These are phyloP conservation scores for Quercus dentata DNA, from an alignment of 306 rosid genomes.

Conservation along the genomic window DNA sequence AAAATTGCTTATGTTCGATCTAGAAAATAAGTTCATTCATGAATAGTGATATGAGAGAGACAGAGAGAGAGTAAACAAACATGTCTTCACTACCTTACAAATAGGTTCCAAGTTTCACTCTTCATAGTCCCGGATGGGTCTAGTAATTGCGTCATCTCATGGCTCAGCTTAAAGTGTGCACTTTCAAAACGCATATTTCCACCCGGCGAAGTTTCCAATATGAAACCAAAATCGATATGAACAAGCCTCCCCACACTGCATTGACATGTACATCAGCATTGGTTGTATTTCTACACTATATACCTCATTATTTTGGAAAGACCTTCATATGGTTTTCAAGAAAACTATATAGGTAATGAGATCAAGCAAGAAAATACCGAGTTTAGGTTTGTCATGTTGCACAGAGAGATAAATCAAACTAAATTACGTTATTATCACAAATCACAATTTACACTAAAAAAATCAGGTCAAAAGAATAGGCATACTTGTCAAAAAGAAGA, in stretches of 20 bases:
- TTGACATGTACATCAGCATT: slow-evolving; percentile 24
- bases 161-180: slow-evolving; percentile 98
- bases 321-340: not conserved
- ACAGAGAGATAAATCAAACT: slow-evolving; percentile 9
- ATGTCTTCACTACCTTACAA: slow-evolving; percentile 60
- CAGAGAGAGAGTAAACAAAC: not conserved
- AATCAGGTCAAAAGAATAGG: slow-evolving; percentile 8
- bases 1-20: slow-evolving; percentile 14
- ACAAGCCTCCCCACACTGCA: slow-evolving; percentile 93
- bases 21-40: not conserved
- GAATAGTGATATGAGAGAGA: not conserved
- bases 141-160: slow-evolving; percentile 96
- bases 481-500: slow-evolving; percentile 83
- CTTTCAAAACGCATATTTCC: slow-evolving; percentile 98
- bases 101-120: slow-evolving; percentile 93
- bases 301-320: not conserved
- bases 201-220: slow-evolving; percentile 97
- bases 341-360: not conserved
- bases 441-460: not conserved
- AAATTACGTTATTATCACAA: slow-evolving; percentile 10
- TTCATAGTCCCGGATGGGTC: slow-evolving; percentile 96
- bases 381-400: not conserved
- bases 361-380: not conserved
- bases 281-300: not conserved
- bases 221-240: slow-evolving; percentile 94